These are phyloP conservation scores for Euphrasia arctica DNA, from an alignment of 305 asterid genomes.

Conservation along the genomic window DNA sequence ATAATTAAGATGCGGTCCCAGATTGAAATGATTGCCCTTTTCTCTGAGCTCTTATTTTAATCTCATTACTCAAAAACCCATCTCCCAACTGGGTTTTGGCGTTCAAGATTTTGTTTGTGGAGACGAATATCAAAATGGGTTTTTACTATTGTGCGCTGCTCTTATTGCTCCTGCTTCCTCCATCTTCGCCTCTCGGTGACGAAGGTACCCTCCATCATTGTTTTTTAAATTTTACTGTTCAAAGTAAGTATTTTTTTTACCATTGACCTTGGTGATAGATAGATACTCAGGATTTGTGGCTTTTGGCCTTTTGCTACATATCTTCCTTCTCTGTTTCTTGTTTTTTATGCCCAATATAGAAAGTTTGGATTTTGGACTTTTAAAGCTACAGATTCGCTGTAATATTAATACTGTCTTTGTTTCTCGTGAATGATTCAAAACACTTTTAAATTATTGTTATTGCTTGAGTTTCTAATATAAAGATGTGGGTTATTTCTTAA, in stretches of 20 bases:
- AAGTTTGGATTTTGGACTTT: constrained; percentile 28
- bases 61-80: neutral
- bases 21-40: constrained; percentile 19
- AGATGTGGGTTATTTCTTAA: too few relatives aligned
- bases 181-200: constrained; percentile 45
- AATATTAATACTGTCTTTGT: too few relatives aligned
- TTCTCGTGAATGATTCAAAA: too few relatives aligned
- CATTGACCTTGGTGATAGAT: neutral
- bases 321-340: constrained; percentile 14
- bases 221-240: too few relatives aligned
- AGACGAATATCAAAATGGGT: constrained; percentile 28
- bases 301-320: constrained; percentile 25
- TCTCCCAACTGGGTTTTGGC: neutral
- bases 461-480: too few relatives aligned
- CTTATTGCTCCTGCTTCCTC: constrained; percentile 36
- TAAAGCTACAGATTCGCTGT: constrained; percentile 14
- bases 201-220: constrained; percentile 46
- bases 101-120: constrained; percentile 8
- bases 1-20: constrained; percentile 21
- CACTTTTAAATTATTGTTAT: too few relatives aligned
- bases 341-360: constrained; percentile 25
- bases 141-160: constrained; percentile 17
- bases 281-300: constrained; percentile 4
- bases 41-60: too few relatives aligned
- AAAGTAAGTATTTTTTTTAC: neutral